These are phyloP conservation scores for Colletotrichum sp. DNA, from an alignment of 2,329 filamentous ascomycete species.

Conservation along the genomic window DNA sequence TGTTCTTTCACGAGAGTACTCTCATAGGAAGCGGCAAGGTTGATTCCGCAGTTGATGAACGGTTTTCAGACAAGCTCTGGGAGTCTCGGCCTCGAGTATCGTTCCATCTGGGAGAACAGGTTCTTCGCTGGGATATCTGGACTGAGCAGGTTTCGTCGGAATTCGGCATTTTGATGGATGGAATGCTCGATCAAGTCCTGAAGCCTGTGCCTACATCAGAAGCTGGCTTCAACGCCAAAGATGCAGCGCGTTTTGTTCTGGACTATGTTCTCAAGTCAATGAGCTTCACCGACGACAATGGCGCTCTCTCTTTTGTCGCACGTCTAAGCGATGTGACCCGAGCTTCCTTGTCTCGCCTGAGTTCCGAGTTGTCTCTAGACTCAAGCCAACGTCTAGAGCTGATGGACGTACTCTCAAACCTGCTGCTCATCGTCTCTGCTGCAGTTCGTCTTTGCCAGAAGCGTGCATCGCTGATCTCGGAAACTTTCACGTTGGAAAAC, in stretches of 20 bases:
- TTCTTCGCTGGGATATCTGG: constrained; percentile 62
- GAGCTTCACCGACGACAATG: constrained; percentile 38
- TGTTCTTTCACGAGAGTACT: constrained; percentile 66
- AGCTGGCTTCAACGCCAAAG: constrained; percentile 18
- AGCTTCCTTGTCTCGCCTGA: constrained; percentile 39
- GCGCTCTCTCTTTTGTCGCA: constrained; percentile 45
- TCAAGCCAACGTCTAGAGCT: constrained; percentile 31
- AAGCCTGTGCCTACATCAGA: background rate
- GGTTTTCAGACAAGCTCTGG: constrained; percentile 31
- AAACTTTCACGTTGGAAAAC: constrained; percentile 53
- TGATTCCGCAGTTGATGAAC: constrained; percentile 38
- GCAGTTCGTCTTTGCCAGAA: constrained; percentile 43
- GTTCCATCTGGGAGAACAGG: constrained; percentile 53
- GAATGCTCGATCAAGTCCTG: constrained; percentile 52
- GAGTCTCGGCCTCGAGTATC: constrained; percentile 37
- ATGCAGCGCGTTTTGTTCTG: constrained; percentile 47
- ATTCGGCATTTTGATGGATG: constrained; percentile 66
- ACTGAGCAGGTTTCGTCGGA: constrained; percentile 65
- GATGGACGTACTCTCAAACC: constrained; percentile 39
- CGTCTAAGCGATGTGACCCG: constrained; percentile 48
- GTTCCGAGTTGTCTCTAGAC: constrained; percentile 22
- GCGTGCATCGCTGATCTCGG: constrained; percentile 31
- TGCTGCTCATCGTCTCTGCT: constrained; percentile 43
- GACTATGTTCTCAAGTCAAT: constrained; percentile 51
- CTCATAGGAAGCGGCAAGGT: constrained; percentile 62